Evolutionary conservation across 192 early-diverging fungal genomes (phyloP), one percentile per base, ranked within the genome.

Genomic region (Coemansia sp.): DNA sequence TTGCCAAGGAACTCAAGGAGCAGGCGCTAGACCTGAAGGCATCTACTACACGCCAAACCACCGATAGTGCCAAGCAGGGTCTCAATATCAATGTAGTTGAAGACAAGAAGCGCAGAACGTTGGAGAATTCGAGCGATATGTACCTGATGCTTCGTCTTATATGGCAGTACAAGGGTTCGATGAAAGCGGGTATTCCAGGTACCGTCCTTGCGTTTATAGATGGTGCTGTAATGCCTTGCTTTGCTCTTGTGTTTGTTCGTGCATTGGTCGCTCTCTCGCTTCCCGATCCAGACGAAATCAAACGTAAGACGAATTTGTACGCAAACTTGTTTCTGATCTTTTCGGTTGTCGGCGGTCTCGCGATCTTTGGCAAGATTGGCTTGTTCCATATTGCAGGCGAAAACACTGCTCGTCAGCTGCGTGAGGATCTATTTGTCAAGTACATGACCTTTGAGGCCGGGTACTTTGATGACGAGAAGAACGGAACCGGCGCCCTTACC

Each of bases 201-300:
- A 8, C 43, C 5, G 26, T 77, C 12, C 48, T 85, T 0, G 55
- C 83, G 18, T 0, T 64, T 4, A 65, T 85, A 15, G 84, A 85
- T 63, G 94, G 92, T 65, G 84, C 82, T 6, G 84, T 92, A 6
- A 88, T 91, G 80, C 94, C 94, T 5, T 67, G 88, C 16, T 95
- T 93, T 77, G 84, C 94, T n/a, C 72, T 90, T 9, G 71, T 89
- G 45, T 89, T 84, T 58, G 71, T 86, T 3, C 45, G 73, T 19
- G 54, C 68, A 0, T 66, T 78, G 5, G 63, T 63, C n/a, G 61
- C 69, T 4, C 58, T 78, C 13, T 65, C 70, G n/a, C 46, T 52
- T 43, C 57, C 58, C 0, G 70, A 72, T 32, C 55, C 8, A 7
- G 67, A 65, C 11, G 45, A 68, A 16, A 68, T 77, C 62, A 66